Conservation (phyloP, 805 yeast genomes). For the Ogataea chonburiensis region DNA sequence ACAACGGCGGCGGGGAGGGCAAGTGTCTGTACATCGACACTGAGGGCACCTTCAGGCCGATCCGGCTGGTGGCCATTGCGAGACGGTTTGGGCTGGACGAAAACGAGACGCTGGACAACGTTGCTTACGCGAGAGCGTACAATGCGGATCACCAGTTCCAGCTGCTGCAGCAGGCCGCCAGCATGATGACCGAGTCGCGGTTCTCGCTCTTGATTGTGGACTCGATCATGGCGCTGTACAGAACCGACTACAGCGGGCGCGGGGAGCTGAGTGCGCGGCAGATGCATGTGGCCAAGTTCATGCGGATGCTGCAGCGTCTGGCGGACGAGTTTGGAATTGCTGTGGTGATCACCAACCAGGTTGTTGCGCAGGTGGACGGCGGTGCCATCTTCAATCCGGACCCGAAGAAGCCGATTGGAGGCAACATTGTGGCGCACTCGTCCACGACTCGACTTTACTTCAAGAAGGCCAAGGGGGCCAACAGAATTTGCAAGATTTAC, state of each 20-base stretch:
- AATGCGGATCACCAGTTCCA: conserved; percentile 95
- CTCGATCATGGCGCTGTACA: conserved; percentile 92
- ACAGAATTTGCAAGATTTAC: conserved; percentile 89
- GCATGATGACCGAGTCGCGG: conserved; percentile 93
- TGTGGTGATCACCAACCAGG: conserved; percentile 93
- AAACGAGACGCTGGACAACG: conserved; percentile 92
- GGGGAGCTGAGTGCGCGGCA: conserved; percentile 96
- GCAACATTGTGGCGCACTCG: conserved; percentile 95
- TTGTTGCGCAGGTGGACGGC: conserved; percentile 96
- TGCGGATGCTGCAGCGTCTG: conserved; percentile 86
- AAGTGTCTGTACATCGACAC: conserved; percentile 95
- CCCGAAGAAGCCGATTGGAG: conserved; percentile 98
- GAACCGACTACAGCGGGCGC: conserved; percentile 93
- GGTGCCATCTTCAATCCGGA: conserved; percentile 87
- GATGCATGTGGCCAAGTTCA: conserved; percentile 86
- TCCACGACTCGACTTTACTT: conserved; percentile 91
- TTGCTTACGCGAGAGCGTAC: conserved; percentile 95
- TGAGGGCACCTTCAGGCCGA: conserved; percentile 95
- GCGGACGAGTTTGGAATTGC: conserved; percentile 99
- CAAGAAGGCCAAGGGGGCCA: conserved; percentile 88
- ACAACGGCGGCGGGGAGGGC: conserved; percentile 98
- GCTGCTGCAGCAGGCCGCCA: conserved; percentile 84
- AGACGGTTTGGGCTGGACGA: conserved; percentile 89
- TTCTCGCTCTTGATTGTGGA: conserved; percentile 92
- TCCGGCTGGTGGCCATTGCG: conserved; percentile 84